Base-by-base conservation (phyloP, 129 eudicot species). In the Lonicera japonica region DNA sequence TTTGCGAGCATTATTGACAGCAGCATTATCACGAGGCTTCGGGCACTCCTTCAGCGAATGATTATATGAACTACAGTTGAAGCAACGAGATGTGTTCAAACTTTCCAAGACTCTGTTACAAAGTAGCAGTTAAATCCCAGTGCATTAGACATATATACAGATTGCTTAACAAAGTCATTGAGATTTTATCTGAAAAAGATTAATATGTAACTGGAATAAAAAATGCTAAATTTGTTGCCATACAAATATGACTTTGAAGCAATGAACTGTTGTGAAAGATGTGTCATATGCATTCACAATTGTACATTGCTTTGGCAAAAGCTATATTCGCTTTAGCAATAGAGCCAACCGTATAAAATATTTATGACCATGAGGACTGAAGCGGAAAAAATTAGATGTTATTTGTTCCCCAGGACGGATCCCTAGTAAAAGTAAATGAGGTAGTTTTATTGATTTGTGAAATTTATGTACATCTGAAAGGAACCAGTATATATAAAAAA, bases 1-100 rank as follows among this genome's bases (percentile, higher is more conserved):
- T 66, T 82, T 87, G 29, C 97, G 87, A 39, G 97, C 95, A 63
- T 48, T 84, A 69, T 70, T 91, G 40, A 91, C 96, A 38, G 97
- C 88, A 22, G 41, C 79, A 71, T 75, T 87, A 48, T 91, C 95
- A 66, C 96, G 94, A 24, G 97, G 97, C 77, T 87, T 91, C 12
- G 82, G 74, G 73, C 97, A 91, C 36, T 91, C 97, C 84, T 84
- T 91, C 18, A 91, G 59, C 15, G 94, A 76, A 73, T 91, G 97
- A 77, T 58, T 71, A 59, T 91, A 91, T 18, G 97, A 87, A 47
- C 90, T 83, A 80, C 97, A 91, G 63, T 91, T 91, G 77, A 91
- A 91, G 71, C 97, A 91, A 39, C 97, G 97, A 23, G 96, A 72
- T 25, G 73, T 76, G 19, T 85, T 82, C 54, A 78, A 56, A 23